phyloP scores from a whole-genome alignment of 768 basidiomycete species.

The Phanerochaete sordida region DNA sequence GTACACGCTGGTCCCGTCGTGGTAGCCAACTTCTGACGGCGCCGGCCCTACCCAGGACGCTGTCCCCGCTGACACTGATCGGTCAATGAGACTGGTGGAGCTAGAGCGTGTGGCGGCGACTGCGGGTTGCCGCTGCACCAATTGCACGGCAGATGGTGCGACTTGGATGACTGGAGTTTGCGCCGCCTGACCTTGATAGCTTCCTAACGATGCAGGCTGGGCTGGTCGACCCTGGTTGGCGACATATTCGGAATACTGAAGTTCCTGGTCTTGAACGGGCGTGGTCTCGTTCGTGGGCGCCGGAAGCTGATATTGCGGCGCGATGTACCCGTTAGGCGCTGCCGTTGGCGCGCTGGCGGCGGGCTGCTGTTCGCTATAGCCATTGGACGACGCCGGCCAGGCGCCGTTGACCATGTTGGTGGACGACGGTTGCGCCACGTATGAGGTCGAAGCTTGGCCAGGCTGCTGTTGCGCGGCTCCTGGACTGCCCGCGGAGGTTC shows the following conservation, averaged over 20 bases:
- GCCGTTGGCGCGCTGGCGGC: constrained; percentile 8
- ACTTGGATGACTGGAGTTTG: not conserved
- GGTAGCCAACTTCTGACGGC: constrained; percentile 14
- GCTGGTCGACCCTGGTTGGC: not conserved
- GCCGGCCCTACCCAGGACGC: constrained; percentile 13
- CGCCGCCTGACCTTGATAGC: constrained; percentile 7
- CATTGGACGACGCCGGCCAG: constrained; percentile 26
- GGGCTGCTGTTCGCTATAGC: constrained; percentile 26
- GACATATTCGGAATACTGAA: not conserved
- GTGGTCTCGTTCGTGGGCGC: not conserved
- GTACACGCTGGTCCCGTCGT: constrained; percentile 45
- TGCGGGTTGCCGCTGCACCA: constrained; percentile 2
- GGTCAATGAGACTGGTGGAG: constrained; percentile 10
- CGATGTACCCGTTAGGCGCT: constrained; percentile 13
- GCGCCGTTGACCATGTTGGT: constrained; percentile 28
- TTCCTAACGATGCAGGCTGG: constrained; percentile 4
- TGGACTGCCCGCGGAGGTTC: constrained; percentile 15
- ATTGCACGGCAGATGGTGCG: not conserved
- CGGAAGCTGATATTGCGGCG: constrained; percentile 21
- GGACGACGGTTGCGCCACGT: constrained; percentile 12
- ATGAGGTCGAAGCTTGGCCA: constrained; percentile 9
- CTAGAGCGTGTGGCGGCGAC: constrained; percentile 9
- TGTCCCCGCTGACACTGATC: constrained; percentile 10
- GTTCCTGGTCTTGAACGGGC: not conserved
- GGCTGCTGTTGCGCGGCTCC: constrained; percentile 7